Conservation (phyloP, 306 rosid genomes). For the Trichosanthes cucumerina region DNA sequence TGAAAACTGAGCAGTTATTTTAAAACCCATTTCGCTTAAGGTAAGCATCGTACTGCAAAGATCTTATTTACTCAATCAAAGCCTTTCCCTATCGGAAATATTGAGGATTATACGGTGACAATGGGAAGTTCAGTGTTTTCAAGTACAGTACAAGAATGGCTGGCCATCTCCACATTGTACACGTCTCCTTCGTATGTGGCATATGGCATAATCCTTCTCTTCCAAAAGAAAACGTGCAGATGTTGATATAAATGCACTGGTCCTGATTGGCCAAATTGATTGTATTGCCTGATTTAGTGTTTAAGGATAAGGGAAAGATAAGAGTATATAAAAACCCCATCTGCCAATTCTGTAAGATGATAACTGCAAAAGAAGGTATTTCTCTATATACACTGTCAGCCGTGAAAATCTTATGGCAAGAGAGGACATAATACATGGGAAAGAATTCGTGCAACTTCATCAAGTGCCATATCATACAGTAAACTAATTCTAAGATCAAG, state of each 20-base stretch:
- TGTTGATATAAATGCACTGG: not conserved
- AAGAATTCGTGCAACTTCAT: not conserved
- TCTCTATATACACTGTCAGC: constrained; percentile 8
- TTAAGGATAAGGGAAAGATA: not conserved
- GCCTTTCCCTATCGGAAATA: not conserved
- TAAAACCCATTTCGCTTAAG: not conserved
- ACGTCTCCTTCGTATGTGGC: not conserved
- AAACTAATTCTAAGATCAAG: not conserved
- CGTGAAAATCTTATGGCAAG: not conserved
- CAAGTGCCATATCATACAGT: not conserved
- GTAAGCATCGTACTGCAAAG: not conserved
- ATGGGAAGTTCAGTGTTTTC: not conserved
- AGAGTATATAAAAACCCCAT: not conserved
- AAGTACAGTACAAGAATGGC: not conserved
- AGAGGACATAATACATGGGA: not conserved
- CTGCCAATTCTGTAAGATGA: not conserved
- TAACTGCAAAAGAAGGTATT: not conserved
- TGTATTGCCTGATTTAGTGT: not conserved
- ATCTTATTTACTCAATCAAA: not conserved
- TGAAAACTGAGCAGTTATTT: not conserved
- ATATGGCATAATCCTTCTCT: not conserved
- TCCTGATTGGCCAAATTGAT: not conserved
- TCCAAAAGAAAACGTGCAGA: not conserved
- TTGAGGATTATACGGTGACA: not conserved
- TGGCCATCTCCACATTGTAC: not conserved